phyloP scores from a whole-genome alignment of 2,329 filamentous ascomycete species.

The Iodosphaeria phyllophila region DNA sequence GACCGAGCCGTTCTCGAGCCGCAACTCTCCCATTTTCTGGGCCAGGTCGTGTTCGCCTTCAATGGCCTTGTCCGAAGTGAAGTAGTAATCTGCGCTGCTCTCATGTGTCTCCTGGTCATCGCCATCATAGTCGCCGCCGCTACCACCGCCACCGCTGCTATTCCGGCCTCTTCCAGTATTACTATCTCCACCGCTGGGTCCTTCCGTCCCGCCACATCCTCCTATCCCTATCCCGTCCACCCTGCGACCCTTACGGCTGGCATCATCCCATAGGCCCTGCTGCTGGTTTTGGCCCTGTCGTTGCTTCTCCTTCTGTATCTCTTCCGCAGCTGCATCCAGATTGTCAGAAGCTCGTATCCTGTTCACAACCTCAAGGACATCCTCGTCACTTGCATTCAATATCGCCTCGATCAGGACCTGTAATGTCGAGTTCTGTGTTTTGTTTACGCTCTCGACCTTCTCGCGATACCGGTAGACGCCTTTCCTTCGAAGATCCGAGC shows the following conservation, averaged over 20 bases:
- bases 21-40: constrained; percentile 81
- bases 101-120: too few relatives aligned
- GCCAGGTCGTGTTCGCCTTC: constrained; percentile 63
- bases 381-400: constrained; percentile 75
- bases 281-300: constrained; percentile 16
- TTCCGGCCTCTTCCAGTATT: too few relatives aligned
- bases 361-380: constrained; percentile 63
- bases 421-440: constrained; percentile 71
- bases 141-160: too few relatives aligned
- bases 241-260: too few relatives aligned
- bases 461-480: constrained; percentile 96
- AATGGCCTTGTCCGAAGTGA: constrained; percentile 20
- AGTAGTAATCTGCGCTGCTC: too few relatives aligned
- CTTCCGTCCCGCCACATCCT: constrained; percentile 24
- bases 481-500: constrained; percentile 88
- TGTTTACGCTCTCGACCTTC: constrained; percentile 73
- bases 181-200: too few relatives aligned
- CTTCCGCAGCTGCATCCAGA: constrained; percentile 34
- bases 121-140: too few relatives aligned
- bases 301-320: constrained; percentile 26
- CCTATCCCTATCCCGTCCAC: too few relatives aligned
- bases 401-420: constrained; percentile 89
- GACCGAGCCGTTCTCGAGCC: constrained; percentile 71
- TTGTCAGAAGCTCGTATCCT: constrained; percentile 75
- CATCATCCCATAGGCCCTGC: constrained; percentile 15